These are phyloP conservation scores for Chalciporus piperatus DNA, from an alignment of 768 basidiomycete genomes.

Conservation along the genomic window DNA sequence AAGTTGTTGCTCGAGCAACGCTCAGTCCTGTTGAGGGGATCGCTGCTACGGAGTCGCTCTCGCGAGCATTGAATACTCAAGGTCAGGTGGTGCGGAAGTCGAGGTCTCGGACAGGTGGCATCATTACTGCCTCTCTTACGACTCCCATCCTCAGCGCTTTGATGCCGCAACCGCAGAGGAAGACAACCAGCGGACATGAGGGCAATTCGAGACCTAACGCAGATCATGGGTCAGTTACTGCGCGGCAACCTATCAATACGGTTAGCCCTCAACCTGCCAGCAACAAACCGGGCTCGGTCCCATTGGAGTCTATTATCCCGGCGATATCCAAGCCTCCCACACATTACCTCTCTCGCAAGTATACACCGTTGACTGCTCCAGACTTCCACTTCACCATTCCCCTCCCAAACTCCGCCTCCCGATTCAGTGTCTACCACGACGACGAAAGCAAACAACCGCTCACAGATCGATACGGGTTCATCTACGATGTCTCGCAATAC, in stretches of 20 bases:
- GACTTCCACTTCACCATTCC: constrained; percentile 75
- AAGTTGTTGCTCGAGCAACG: constrained; percentile 40
- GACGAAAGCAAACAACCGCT: constrained; percentile 56
- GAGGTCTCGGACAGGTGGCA: constrained; percentile 35
- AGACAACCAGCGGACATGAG: constrained; percentile 30
- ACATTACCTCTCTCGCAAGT: constrained; percentile 73
- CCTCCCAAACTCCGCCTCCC: constrained; percentile 52
- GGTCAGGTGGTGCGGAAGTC: constrained; percentile 32
- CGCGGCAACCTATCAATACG: constrained; percentile 3
- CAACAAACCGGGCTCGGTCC: constrained; percentile 46
- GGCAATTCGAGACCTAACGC: constrained; percentile 10
- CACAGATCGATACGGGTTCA: constrained; percentile 88
- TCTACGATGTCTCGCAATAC: constrained; percentile 82
- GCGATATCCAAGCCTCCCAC: constrained; percentile 78
- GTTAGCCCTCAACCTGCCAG: constrained; percentile 20
- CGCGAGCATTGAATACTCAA: constrained; percentile 43
- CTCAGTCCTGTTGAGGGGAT: constrained; percentile 39
- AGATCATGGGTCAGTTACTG: constrained; percentile 10
- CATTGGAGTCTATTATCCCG: constrained; percentile 82
- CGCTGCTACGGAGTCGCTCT: constrained; percentile 46
- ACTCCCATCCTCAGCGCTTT: constrained; percentile 64
- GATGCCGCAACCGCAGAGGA: constrained; percentile 50
- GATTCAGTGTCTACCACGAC: constrained; percentile 48
- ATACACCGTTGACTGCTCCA: constrained; percentile 68
- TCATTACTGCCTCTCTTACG: constrained; percentile 41